phyloP scores from a whole-genome alignment of 495 filamentous ascomycete species.

The Annulohypoxylon stygium region DNA sequence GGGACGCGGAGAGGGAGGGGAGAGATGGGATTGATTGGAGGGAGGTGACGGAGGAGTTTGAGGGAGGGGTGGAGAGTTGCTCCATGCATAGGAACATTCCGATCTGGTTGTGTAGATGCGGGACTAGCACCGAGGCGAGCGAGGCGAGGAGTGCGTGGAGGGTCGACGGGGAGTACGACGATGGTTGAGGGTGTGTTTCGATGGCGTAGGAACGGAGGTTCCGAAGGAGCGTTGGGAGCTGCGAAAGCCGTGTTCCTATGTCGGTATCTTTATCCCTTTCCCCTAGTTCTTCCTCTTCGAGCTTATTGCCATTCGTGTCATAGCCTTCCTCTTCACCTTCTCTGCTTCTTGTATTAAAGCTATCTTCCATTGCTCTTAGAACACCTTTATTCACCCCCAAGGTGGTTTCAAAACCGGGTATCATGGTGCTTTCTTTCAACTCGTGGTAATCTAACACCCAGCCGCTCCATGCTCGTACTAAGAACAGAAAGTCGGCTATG shows the following conservation, averaged over 20 bases:
- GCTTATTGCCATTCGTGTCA: not conserved
- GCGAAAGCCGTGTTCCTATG: not conserved
- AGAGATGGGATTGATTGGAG: not conserved
- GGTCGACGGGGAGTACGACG: constrained; percentile 26
- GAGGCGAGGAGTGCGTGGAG: constrained; percentile 21
- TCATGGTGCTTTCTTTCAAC: constrained; percentile 51
- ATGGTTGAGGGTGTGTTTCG: constrained; percentile 23
- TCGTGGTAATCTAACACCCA: constrained; percentile 52
- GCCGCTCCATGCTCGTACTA: constrained; percentile 49
- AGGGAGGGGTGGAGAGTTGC: constrained; percentile 37
- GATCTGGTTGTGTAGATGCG: constrained; percentile 44
- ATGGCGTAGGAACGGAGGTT: constrained; percentile 27
- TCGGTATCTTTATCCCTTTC: not conserved
- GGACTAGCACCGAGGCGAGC: constrained; percentile 43
- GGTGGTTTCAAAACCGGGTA: constrained; percentile 52
- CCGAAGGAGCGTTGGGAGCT: constrained; percentile 11
- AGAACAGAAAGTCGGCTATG: constrained; percentile 58
- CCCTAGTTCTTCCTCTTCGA: not conserved
- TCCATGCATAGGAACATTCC: constrained; percentile 35
- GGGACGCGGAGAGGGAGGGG: not conserved
- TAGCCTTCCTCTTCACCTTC: not conserved
- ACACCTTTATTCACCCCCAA: constrained; percentile 44
- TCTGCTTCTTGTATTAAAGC: not conserved
- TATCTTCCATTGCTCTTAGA: not conserved
- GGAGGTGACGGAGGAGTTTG: constrained; percentile 13